A percentile compares a stretch with the other conserved stretches of the same genome.
These are phyloP conservation scores for Knoxia roxburghii DNA, from an alignment of 257 asterid genomes.

Conservation along the genomic window DNA sequence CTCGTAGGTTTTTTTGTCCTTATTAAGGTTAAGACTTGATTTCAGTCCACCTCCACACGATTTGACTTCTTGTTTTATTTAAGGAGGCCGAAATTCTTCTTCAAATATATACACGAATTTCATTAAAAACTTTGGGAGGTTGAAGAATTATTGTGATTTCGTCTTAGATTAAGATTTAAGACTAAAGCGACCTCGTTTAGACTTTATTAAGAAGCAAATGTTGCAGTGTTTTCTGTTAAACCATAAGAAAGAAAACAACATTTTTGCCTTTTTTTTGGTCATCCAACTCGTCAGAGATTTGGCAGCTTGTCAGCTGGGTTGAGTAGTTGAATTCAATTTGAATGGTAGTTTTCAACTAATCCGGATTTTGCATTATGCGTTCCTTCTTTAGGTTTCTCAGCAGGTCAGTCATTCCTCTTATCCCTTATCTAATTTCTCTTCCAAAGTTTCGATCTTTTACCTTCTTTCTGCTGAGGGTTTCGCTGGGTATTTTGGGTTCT, in stretches of 20 bases:
- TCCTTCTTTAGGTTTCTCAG: background rate
- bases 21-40: too few species aligned
- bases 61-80: too few species aligned
- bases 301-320: background rate
- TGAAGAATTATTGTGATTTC: background rate
- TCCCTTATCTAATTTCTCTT: background rate
- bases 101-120: too few species aligned
- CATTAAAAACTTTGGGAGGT: too few species aligned
- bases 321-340: background rate
- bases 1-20: too few species aligned
- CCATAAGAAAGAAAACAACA: too few species aligned
- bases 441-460: background rate
- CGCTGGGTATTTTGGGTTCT: background rate
- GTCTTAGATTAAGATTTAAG: background rate
- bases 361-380: conserved; percentile 1
- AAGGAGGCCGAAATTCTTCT: too few species aligned
- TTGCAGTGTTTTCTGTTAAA: too few species aligned
- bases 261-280: conserved; percentile 11
- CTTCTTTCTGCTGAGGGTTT: background rate
- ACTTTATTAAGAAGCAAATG: background rate
- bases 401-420: background rate
- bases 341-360: background rate
- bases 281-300: background rate
- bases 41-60: too few species aligned
- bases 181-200: conserved; percentile 7